phyloP scores from a whole-genome alignment of 768 basidiomycete genomes.

The Rhizopogon vesiculosus region DNA sequence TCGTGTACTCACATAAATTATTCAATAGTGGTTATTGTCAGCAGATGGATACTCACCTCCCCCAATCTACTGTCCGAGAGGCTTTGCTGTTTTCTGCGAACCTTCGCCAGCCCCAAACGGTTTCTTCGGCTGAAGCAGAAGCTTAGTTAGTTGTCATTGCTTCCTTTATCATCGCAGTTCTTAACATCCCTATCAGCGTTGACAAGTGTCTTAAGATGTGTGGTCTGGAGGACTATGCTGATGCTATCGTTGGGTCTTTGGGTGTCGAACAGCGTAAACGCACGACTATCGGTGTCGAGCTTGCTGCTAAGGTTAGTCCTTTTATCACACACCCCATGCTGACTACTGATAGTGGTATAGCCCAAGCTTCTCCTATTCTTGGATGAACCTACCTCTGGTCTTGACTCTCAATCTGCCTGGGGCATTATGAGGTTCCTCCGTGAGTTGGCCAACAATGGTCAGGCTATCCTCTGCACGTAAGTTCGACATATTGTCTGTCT shows the following conservation, averaged over 20 bases:
- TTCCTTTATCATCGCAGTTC: background rate
- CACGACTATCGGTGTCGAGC: slow-evolving; percentile 87
- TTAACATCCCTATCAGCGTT: slow-evolving; percentile 26
- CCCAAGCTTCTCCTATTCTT: slow-evolving; percentile 19
- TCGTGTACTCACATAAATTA: slow-evolving; percentile 19
- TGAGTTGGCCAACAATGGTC: slow-evolving; percentile 80
- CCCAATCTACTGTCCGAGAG: slow-evolving; percentile 78
- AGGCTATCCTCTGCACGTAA: slow-evolving; percentile 79
- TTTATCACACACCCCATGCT: slow-evolving; percentile 37
- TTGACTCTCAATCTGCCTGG: slow-evolving; percentile 71
- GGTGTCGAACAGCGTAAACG: slow-evolving; percentile 74
- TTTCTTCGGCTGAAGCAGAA: slow-evolving; percentile 71
- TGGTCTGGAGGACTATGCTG: slow-evolving; percentile 79
- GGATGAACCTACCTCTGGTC: slow-evolving; percentile 50
- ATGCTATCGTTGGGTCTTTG: slow-evolving; percentile 73
- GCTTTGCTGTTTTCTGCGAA: slow-evolving; percentile 84
- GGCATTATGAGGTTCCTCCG: slow-evolving; percentile 76
- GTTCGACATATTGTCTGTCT: background rate
- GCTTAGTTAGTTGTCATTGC: slow-evolving; percentile 34
- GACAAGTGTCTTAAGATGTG: slow-evolving; percentile 82
- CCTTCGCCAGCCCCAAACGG: slow-evolving; percentile 67
- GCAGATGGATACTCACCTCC: slow-evolving; percentile 85
- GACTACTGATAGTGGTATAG: slow-evolving; percentile 19
- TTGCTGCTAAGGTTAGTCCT: slow-evolving; percentile 81
- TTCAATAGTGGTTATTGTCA: slow-evolving; percentile 30